Percentiles rank a stretch among this genome's conserved stretches.
phyloP scores from a whole-genome alignment of 495 filamentous ascomycete species.

The Neurospora tetrasperma region DNA sequence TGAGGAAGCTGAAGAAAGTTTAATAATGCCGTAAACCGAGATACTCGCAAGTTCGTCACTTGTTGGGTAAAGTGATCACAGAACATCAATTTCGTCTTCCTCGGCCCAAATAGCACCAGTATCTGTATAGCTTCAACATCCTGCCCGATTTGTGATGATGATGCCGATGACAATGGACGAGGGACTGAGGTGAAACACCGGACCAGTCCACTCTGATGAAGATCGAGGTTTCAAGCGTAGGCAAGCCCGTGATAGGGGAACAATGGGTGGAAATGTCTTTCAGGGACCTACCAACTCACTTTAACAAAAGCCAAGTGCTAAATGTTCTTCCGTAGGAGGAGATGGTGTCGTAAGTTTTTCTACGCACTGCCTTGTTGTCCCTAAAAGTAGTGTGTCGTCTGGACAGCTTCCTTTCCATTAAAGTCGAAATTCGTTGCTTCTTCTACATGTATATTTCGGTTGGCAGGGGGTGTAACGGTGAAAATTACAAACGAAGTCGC shows the following conservation, averaged over 20 bases:
- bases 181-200: background rate
- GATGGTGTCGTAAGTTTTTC: background rate
- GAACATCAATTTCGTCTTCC: no score
- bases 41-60: no score
- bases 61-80: no score
- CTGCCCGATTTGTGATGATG: background rate
- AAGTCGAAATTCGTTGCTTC: no score
- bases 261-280: background rate
- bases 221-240: background rate
- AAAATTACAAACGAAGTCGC: background rate
- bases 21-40: background rate
- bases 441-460: no score
- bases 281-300: background rate
- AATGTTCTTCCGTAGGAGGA: background rate
- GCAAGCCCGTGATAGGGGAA: background rate
- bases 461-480: background rate
- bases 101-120: no score
- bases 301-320: background rate
- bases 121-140: no score
- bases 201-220: background rate
- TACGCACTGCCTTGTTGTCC: background rate
- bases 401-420: background rate
- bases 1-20: background rate
- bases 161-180: background rate
- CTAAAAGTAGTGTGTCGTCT: background rate